Evolutionary conservation across 129 eudicot genomes (phyloP).

Genomic region (Tanacetum coccineum): DNA sequence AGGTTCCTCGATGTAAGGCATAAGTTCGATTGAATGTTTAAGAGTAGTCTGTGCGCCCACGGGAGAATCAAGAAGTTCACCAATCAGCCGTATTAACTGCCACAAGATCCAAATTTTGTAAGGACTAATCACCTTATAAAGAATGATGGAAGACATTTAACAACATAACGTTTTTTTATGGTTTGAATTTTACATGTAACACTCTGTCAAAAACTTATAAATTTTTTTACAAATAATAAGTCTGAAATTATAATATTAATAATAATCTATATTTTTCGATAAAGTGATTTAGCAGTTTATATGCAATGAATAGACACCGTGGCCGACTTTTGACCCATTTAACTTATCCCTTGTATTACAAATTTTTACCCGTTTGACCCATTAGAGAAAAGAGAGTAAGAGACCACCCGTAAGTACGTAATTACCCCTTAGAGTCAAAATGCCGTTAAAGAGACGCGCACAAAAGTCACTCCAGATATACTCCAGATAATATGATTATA

Average conservation of each 20-base stretch:
- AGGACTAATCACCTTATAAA: constrained; percentile 7
- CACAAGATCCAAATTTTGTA: constrained; percentile 21
- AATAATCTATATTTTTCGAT: not conserved
- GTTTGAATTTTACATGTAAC: not conserved
- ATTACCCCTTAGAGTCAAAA: no score
- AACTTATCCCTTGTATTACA: no score
- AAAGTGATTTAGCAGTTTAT: not conserved
- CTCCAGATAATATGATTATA: no score
- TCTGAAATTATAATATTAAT: not conserved
- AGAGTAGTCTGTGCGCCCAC: constrained; percentile 56
- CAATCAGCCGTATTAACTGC: constrained; percentile 78
- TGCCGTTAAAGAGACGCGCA: no score
- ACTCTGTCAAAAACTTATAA: not conserved
- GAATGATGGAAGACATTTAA: no score
- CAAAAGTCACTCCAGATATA: no score
- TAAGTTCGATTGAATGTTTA: constrained; percentile 75
- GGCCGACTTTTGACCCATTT: no score
- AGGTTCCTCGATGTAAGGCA: constrained; percentile 95
- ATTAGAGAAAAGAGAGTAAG: not conserved
- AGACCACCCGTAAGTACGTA: no score
- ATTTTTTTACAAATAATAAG: not conserved
- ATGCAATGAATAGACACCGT: not conserved
- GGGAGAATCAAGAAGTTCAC: constrained; percentile 40
- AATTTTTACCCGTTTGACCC: not conserved
- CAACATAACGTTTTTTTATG: not conserved